Conservation (phyloP, 208 protist genomes). For the Trypanosomatidae sp. region DNA sequence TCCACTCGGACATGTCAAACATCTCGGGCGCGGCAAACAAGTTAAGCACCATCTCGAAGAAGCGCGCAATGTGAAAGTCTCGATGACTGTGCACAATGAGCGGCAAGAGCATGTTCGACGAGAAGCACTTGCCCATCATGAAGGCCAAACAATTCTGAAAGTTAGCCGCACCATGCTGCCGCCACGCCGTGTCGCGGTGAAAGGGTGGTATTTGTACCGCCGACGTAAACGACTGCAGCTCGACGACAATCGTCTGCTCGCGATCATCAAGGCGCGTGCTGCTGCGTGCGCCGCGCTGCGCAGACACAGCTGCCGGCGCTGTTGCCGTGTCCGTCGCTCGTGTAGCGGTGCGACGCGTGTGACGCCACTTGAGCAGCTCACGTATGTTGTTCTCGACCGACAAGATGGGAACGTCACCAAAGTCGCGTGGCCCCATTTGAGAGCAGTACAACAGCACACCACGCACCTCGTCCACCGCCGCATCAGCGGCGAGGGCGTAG, state of each 20-base stretch:
- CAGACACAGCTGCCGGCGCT: no score
- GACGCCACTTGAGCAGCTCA: constrained; percentile 43
- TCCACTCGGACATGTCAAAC: constrained; percentile 52
- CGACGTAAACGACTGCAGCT: constrained; percentile 73
- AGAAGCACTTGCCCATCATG: constrained; percentile 84
- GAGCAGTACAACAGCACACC: constrained; percentile 84
- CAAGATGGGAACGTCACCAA: constrained; percentile 74
- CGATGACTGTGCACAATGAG: constrained; percentile 70
- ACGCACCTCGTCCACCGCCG: constrained; percentile 28
- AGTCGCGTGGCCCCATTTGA: constrained; percentile 72
- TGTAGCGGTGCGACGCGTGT: no score
- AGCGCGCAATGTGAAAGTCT: constrained; percentile 55
- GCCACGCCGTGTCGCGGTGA: constrained; percentile 63
- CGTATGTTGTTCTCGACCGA: constrained; percentile 74
- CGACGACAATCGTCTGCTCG: constrained; percentile 77
- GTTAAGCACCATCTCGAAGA: constrained; percentile 72
- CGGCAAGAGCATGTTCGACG: constrained; percentile 71
- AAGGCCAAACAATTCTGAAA: constrained; percentile 81
- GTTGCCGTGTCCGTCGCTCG: no score
- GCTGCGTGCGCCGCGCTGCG: background rate
- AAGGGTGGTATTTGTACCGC: constrained; percentile 66
- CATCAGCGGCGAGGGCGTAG: constrained; percentile 41
- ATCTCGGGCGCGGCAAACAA: constrained; percentile 35
- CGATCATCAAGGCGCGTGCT: constrained; percentile 3
- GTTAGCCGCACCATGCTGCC: constrained; percentile 50